Percentiles rank a stretch among this genome's conserved stretches.
phyloP scores from a whole-genome alignment of 768 basidiomycete genomes.

The Tylopilus sp. region DNA sequence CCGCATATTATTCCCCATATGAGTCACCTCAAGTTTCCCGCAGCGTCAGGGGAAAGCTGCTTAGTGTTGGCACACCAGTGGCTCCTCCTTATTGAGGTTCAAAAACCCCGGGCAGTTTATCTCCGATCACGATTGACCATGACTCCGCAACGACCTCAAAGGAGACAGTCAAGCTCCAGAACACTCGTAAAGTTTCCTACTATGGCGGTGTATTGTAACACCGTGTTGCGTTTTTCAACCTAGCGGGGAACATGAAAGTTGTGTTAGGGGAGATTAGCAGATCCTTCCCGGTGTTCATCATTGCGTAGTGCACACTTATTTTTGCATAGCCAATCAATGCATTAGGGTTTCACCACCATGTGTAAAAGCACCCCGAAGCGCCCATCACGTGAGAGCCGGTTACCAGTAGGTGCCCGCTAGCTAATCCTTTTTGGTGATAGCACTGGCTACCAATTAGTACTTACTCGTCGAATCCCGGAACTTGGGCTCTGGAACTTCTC shows the following conservation, averaged over 20 bases:
- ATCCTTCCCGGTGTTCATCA: not conserved
- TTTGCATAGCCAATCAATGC: too few species aligned
- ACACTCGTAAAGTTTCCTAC: not conserved
- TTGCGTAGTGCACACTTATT: not conserved
- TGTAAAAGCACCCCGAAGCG: not conserved
- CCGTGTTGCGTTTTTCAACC: too few species aligned
- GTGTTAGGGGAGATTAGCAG: not conserved
- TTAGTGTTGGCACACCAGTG: not conserved
- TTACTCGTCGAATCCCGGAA: not conserved
- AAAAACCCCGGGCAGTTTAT: conserved; percentile 28
- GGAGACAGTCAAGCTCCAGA: conserved; percentile 3
- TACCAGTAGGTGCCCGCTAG: not conserved
- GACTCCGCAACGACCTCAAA: too few species aligned
- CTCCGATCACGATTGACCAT: not conserved
- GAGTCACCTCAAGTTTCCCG: not conserved
- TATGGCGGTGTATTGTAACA: too few species aligned
- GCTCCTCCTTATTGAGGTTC: conserved; percentile 46
- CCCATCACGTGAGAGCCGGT: not conserved
- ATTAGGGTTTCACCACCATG: too few species aligned
- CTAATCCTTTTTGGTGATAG: not conserved
- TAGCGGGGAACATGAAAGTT: not conserved
- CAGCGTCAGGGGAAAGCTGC: not conserved
- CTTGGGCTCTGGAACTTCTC: not conserved
- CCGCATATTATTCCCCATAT: not conserved
- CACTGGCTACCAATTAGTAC: too few species aligned